Conservation (phyloP, 805 yeast species). For the Starmerella vitae region DNA sequence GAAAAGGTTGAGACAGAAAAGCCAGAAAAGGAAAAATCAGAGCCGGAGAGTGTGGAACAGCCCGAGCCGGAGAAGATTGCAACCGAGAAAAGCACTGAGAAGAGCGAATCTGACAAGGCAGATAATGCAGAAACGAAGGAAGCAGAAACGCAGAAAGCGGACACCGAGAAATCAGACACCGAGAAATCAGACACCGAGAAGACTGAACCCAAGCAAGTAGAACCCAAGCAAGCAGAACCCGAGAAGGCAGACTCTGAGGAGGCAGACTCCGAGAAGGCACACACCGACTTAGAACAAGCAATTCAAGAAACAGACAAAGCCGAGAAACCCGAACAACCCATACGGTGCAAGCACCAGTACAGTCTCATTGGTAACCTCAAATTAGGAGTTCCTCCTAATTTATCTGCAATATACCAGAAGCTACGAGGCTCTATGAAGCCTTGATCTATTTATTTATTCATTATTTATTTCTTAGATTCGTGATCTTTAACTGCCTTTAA, state of each 20-base stretch:
- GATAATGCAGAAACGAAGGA: too few species aligned
- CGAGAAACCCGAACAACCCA: too few species aligned
- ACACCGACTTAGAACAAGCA: too few species aligned
- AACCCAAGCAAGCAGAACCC: too few species aligned
- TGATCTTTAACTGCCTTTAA: conserved; percentile 15
- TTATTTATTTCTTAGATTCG: neutral
- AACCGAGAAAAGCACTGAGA: too few species aligned
- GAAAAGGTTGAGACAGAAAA: neutral
- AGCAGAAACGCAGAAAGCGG: too few species aligned
- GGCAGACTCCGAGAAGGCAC: too few species aligned
- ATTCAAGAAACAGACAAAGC: too few species aligned
- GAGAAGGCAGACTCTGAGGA: too few species aligned
- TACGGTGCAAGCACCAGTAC: conserved; percentile 17
- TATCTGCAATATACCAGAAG: conserved; percentile 12
- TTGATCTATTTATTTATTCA: conserved; percentile 3
- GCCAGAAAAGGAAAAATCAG: neutral
- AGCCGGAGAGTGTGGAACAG: neutral
- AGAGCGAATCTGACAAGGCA: neutral
- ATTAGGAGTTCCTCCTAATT: conserved; percentile 16
- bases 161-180: too few species aligned
- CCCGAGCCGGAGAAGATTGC: neutral
- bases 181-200: too few species aligned
- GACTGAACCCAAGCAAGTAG: too few species aligned
- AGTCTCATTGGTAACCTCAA: conserved; percentile 9
- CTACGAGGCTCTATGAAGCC: conserved; percentile 1